phyloP scores from a whole-genome alignment of 164 flowering plant species.

The Nelumbo lutea region DNA sequence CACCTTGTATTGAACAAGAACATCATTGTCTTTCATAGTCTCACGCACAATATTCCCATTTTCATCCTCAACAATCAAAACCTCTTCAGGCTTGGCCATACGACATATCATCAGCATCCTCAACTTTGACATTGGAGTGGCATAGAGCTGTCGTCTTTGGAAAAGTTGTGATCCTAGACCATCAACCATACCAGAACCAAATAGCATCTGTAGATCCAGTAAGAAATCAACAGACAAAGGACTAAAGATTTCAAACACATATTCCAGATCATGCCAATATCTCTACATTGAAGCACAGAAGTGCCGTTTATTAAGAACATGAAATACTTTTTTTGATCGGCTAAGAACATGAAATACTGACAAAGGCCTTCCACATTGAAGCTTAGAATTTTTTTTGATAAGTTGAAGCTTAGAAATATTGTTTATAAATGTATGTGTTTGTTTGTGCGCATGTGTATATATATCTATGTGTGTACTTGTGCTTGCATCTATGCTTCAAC shows the following conservation, averaged over 20 bases:
- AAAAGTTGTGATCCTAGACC: constrained; percentile 66
- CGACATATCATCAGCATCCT: constrained; percentile 93
- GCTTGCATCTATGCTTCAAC: too few relatives aligned
- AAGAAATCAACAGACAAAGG: background rate
- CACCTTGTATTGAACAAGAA: constrained; percentile 98
- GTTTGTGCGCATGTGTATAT: too few relatives aligned
- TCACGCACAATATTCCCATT: constrained; percentile 99
- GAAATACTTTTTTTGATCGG: background rate
- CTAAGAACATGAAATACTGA: background rate
- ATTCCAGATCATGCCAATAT: too few relatives aligned
- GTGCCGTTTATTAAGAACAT: too few relatives aligned
- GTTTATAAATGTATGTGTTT: too few relatives aligned
- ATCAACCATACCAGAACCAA: constrained; percentile 68
- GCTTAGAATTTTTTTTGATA: too few relatives aligned
- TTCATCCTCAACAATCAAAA: constrained; percentile 98
- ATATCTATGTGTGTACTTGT: too few relatives aligned
- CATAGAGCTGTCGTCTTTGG: constrained; percentile 81
- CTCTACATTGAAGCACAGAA: background rate
- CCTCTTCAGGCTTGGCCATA: constrained; percentile 99
- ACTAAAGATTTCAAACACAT: background rate
- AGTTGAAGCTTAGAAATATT: too few relatives aligned
- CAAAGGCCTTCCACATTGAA: background rate
- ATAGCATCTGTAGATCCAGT: constrained; percentile 45
- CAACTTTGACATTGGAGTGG: constrained; percentile 84
- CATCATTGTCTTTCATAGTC: constrained; percentile 99